Evolutionary conservation across 768 basidiomycete genomes (phyloP).

Genomic region (Mycena maculata): DNA sequence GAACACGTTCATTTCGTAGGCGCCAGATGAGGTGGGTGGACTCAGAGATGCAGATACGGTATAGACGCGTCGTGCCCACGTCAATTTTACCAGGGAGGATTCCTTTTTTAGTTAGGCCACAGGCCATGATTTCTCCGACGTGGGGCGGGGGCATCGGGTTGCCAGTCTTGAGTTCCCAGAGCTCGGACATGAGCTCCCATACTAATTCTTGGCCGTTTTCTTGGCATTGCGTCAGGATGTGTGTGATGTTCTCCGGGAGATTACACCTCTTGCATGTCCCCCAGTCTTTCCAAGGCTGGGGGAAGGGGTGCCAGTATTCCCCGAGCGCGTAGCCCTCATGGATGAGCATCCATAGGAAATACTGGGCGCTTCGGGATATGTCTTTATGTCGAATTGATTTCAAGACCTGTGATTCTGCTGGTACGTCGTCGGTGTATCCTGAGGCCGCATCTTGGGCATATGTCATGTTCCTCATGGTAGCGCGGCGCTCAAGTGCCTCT

Average conservation of each 20-base stretch:
- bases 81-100: too few species aligned
- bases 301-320: background rate
- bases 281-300: background rate
- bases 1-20: too few species aligned
- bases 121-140: too few species aligned
- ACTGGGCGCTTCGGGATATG: background rate
- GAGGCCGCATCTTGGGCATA: background rate
- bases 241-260: background rate
- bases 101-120: too few species aligned
- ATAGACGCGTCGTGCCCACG: too few species aligned
- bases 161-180: too few species aligned
- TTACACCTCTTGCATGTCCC: background rate
- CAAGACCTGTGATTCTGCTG: background rate
- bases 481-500: too few species aligned
- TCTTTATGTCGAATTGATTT: slow-evolving; percentile 1
- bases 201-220: background rate
- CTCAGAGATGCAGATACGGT: too few species aligned
- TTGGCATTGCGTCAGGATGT: background rate
- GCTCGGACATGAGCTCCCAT: background rate
- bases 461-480: background rate
- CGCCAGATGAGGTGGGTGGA: too few species aligned
- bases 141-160: too few species aligned
- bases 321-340: too few species aligned
- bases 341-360: too few species aligned
- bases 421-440: background rate